These are phyloP conservation scores for Inga leiocalycina DNA, from an alignment of 306 rosid genomes.

Conservation along the genomic window DNA sequence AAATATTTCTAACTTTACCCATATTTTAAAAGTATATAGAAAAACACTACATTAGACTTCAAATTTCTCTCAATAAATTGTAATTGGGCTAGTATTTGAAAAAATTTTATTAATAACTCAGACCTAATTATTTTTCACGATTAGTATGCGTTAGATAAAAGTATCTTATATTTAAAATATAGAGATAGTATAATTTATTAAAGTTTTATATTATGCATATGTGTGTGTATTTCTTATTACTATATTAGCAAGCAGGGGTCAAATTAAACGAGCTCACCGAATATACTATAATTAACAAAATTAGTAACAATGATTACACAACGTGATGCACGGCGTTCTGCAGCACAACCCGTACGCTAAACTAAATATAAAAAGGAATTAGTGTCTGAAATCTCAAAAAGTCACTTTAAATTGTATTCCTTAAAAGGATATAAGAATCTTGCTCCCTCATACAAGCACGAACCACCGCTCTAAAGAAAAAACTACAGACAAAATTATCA, in stretches of 20 bases:
- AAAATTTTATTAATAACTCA: too few species aligned
- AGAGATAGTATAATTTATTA: too few species aligned
- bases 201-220: too few species aligned
- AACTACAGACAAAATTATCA: constrained; percentile 28
- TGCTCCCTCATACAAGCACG: constrained; percentile 4
- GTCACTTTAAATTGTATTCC: constrained; percentile 30
- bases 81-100: too few species aligned
- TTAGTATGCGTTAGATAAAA: background rate
- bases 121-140: too few species aligned
- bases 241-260: background rate
- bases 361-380: constrained; percentile 24
- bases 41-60: too few species aligned
- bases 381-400: constrained; percentile 32
- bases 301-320: background rate
- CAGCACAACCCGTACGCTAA: background rate
- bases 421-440: constrained; percentile 40
- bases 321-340: background rate
- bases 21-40: too few species aligned
- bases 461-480: constrained; percentile 1
- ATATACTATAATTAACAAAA: too few species aligned
- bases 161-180: too few species aligned
- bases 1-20: too few species aligned
- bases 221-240: background rate
- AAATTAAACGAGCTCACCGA: background rate
- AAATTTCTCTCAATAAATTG: too few species aligned